Conservation (phyloP, 805 yeast genomes). For the Vanderwaltozyma yarrowii region DNA sequence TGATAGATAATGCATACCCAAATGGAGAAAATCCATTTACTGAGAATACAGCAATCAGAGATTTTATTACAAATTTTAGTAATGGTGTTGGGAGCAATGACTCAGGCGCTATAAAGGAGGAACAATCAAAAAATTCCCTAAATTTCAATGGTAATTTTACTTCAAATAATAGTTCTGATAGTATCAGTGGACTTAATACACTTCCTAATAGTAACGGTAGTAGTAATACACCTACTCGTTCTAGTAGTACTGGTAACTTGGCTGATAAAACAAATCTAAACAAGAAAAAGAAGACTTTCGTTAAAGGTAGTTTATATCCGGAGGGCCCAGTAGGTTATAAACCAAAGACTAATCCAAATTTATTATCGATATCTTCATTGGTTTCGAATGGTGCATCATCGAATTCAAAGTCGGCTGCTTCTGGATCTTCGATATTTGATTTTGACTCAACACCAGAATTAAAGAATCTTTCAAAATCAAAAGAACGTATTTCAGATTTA, state of each 20-base stretch:
- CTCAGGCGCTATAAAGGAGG: no score
- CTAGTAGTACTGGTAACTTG: not conserved
- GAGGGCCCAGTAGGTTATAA: conserved; percentile 25
- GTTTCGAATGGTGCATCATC: conserved; percentile 7
- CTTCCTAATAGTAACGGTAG: not conserved
- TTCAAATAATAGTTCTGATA: no score
- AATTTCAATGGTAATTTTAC: not conserved
- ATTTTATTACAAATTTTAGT: not conserved
- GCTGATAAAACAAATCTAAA: not conserved
- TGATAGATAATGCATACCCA: conserved; percentile 8
- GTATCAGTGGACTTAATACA: not conserved
- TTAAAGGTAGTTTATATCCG: conserved; percentile 27
- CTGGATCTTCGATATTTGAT: not conserved
- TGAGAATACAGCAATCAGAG: not conserved
- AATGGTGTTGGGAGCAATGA: not conserved
- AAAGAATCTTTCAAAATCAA: not conserved
- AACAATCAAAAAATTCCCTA: not conserved
- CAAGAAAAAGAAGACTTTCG: conserved; percentile 15
- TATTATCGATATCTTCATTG: conserved; percentile 9
- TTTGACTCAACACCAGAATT: not conserved
- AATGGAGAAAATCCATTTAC: not conserved
- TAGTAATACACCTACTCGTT: not conserved
- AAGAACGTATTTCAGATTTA: conserved; percentile 26
- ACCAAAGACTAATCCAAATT: conserved; percentile 7
- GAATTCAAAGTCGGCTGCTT: not conserved